These are phyloP conservation scores for Nicotiana obtusifolia DNA, from an alignment of 257 asterid genomes.

Conservation along the genomic window DNA sequence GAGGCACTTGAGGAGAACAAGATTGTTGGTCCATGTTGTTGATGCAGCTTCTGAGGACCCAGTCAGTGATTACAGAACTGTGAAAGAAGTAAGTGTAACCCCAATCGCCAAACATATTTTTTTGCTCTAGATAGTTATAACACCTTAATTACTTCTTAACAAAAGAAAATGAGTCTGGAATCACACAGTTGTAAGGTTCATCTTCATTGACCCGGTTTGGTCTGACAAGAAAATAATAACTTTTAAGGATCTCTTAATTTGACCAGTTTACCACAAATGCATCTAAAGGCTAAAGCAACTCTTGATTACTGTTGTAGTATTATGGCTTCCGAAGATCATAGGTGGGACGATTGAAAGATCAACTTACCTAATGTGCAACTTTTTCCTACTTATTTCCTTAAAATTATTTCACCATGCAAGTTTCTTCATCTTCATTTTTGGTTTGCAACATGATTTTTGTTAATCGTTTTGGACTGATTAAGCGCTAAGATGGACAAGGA, in stretches of 20 bases:
- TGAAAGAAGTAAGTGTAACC: slow-evolving; percentile 61
- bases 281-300: background rate
- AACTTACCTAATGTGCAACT: background rate
- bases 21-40: slow-evolving; percentile 87
- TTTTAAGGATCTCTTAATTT: background rate
- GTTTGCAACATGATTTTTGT: background rate
- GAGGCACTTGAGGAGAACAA: slow-evolving; percentile 97
- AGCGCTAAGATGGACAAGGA: background rate
- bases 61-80: slow-evolving; percentile 78
- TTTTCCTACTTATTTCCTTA: background rate
- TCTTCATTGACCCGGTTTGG: background rate
- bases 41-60: slow-evolving; percentile 85
- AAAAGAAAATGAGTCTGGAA: background rate
- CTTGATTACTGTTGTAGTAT: background rate
- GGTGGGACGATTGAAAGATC: background rate
- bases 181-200: background rate
- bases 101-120: background rate
- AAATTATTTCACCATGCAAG: background rate
- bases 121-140: background rate
- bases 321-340: background rate
- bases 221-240: background rate
- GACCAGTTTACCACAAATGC: background rate
- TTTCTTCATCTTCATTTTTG: slow-evolving; percentile 2
- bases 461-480: background rate
- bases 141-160: background rate